Base-by-base conservation (phyloP, 2,329 filamentous ascomycete genomes). In the Paramyrothecium roridum region DNA sequence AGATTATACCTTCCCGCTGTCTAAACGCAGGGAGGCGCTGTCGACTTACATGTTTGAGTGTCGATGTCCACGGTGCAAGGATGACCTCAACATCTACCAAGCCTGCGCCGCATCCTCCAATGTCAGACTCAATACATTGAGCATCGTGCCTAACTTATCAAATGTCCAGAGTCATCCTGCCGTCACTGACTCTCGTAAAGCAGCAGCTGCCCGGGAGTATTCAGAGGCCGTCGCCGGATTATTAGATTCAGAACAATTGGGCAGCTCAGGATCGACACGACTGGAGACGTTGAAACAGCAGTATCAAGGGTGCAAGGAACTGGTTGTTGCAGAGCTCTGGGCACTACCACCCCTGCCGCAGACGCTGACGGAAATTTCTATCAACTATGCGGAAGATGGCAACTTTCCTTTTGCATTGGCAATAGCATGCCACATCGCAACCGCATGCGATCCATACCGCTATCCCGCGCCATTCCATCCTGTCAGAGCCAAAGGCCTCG, bases 61-160 rank as follows among this genome's bases (percentile, higher is more conserved):
- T 61, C 58, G 55, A 20, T 86, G 83, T 56, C 64, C 57, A 13
- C 76, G 81, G 33, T 86, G 83, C 63, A 63, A 62, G 12, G 67
- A 76, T 16, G 74, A 85, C 59, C 68, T 85, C 21, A 78, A 81
- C 55, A 73, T 82, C 48, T 85, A 85, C 60, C 73, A 83, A 55
- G 77, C 80, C 33, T 80, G 76, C 64, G 69, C 73, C 53, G 52
- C 43, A 2, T 78, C 74, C 13, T 73, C 76, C 2, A 63, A 70
- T 54, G 61, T 79, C 11, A 59, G 69, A 8, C 70, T 81, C 54
- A 81, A 83, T 63, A 62, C 61, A 1, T 67, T 74, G 60, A 80
- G 78, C 55, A 60, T 83, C 19, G 69, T 74, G 17, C 72, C 76
- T 2, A 72, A 80, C 56, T 50, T 76, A 1, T 60, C 61, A 30